Evolutionary conservation across 2,329 filamentous ascomycete genomes (phyloP), one percentile per base, ranked within the genome.

Genomic region (Thelonectria discophora): DNA sequence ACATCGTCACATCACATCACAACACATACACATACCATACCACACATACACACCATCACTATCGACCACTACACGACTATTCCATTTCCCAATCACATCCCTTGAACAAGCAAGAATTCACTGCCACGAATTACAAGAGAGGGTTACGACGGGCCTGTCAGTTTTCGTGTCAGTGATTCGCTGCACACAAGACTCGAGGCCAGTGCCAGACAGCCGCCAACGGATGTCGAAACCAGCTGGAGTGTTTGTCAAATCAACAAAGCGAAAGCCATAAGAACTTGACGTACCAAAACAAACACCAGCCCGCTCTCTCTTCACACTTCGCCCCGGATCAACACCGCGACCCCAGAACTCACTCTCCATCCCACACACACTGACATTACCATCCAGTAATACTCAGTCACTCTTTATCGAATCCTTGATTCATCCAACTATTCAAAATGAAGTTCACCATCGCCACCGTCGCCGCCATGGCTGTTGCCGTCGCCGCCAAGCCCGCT

Each of bases 381-480:
- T 32, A 2, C n/a, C 12, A 18, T 45, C 43, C 53, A 72, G 69
- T 70, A 70, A 70, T 68, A 65, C 58, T 53, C 61, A 70, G 69
- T 71, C 69, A 70, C 70, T 66, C 64, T 54, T 27, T 30, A 68
- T 50, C 32, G 48, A 60, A 60, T 55, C 53, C 45, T 43, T 37
- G 58, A 64, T 61, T 55, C 56, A 63, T n/a, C 54, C 50, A n/a
- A 58, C 60, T 60, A 65, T 66, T 73, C 74, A 76, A 69, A 62
- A 79, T 79, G 76, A 77, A 78, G 75, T 75, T 71, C 69, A 72
- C 75, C 54, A 30, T 73, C 66, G 71, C 67, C 67, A 61, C 71
- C 55, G 43, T 76, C 54, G 68, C 72, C 63, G 66, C 73, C 66
- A 50, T 76, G 45, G 74, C 69, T 61, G 64, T 65, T 62, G 59